Evolutionary conservation across 768 basidiomycete species (phyloP), one percentile per base, ranked within the genome.

Genomic region (Mycena rebaudengoi): DNA sequence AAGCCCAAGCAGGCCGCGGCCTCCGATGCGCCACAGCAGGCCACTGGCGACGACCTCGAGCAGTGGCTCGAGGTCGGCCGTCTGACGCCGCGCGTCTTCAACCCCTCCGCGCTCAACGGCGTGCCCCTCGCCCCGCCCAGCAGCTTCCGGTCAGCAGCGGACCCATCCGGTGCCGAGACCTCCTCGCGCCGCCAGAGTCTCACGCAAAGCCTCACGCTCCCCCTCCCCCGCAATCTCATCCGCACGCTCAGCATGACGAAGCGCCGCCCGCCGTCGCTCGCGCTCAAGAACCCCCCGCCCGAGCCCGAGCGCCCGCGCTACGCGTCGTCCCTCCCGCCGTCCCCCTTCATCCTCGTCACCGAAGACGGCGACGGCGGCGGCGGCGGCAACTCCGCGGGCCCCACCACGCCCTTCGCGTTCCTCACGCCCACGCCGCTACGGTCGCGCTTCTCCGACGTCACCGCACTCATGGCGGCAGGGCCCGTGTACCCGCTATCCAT

Each of bases 81-180:
- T 4, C 18, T 67, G 13, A 32, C 44, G 1, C 66, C 66, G 0
- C 62, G 62, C 25, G 37, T 46, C 7, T 67, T 56, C 35, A 67
- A 67, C 32, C 66, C 66, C 3, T 67, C 66, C 41, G 66, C 30
- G 29, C 52, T 44, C 23, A 67, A 67, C 18, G 66, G 66, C 13
- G 54, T 30, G 16, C 35, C 66, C 1, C 13, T 57, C 12, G 62
- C 49, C 14, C 50, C 64, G 1, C 64, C 66, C 10, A 64, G 58
- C 54, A 48, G 35, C 43, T 62, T 62, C 32, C 41, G 44, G 11
- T 46, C 37, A 23, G 11, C 43, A 11, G n/a, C 39, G n/a, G n/a
- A n/a, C 35, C 35, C 11, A 37, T 11, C 35, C 21, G 40, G 45
- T 1, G 21, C 28, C n/a, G 57, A 23, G 45, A 55, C 39, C 8